phyloP scores from a whole-genome alignment of 352 stramenopile species.

The Globisporangium recalcitrans region DNA sequence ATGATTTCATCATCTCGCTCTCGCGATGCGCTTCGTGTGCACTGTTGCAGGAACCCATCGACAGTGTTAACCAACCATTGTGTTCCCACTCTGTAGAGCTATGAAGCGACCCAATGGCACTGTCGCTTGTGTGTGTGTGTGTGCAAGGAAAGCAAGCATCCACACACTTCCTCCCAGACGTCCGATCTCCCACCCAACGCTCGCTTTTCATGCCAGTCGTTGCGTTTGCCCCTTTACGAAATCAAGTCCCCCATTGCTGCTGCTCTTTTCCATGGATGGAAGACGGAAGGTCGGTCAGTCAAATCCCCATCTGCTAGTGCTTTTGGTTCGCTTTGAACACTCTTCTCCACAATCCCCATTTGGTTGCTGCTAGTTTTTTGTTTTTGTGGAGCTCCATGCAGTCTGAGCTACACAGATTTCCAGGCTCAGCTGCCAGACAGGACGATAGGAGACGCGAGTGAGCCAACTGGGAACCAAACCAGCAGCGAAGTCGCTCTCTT shows the following conservation, averaged over 20 bases:
- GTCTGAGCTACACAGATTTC: background rate
- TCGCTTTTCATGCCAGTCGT: background rate
- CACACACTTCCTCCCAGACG: background rate
- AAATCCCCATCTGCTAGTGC: background rate
- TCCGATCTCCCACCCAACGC: background rate
- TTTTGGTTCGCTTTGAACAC: background rate
- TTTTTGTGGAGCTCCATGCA: background rate
- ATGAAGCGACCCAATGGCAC: no score
- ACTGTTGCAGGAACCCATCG: background rate
- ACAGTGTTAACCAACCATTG: background rate
- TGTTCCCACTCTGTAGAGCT: no score
- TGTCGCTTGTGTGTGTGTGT: no score
- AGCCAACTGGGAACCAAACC: background rate
- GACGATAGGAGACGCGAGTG: background rate
- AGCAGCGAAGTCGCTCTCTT: background rate
- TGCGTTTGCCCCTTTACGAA: background rate
- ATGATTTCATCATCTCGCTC: background rate
- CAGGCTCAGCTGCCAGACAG: background rate
- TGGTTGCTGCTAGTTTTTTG: no score
- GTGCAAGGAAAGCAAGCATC: background rate
- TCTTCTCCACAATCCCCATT: background rate
- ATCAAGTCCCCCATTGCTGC: background rate
- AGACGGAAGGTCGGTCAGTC: no score
- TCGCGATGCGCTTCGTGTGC: background rate
- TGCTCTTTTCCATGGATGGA: background rate